A percentile compares a stretch with the other conserved stretches of the same genome.
These are phyloP conservation scores for Metschnikowia reukaufii DNA, from an alignment of 805 yeast species.

Conservation along the genomic window DNA sequence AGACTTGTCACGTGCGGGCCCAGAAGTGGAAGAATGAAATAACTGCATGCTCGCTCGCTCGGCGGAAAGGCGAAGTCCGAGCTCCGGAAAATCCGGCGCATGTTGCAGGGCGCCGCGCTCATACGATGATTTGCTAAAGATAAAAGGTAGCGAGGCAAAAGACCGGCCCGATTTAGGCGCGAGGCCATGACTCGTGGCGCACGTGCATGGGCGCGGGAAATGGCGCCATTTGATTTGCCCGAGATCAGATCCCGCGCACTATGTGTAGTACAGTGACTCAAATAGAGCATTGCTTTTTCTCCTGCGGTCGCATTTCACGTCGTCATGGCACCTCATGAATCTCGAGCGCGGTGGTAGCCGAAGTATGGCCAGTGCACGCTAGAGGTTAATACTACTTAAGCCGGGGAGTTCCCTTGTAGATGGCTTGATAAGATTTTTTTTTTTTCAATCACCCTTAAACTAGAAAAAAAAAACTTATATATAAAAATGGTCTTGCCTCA, in stretches of 20 bases:
- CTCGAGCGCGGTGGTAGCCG: no score
- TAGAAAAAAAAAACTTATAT: neutral
- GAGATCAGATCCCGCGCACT: constrained; percentile 12
- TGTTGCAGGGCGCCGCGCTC: neutral
- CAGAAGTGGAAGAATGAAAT: no score
- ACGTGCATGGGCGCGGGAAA: neutral
- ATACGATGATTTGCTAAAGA: constrained; percentile 15
- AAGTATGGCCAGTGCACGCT: no score
- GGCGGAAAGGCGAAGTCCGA: neutral
- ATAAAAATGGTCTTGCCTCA: constrained; percentile 70
- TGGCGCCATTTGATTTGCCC: constrained; percentile 14
- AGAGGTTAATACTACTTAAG: no score
- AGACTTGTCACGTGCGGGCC: no score
- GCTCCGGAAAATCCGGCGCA: neutral
- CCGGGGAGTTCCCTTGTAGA: no score
- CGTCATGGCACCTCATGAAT: no score
- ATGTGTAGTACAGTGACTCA: constrained; percentile 6
- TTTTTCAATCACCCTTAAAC: neutral
- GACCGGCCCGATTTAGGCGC: constrained; percentile 17
- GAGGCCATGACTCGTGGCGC: constrained; percentile 7
- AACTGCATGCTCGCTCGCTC: no score
- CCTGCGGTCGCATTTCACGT: no score
- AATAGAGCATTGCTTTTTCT: neutral
- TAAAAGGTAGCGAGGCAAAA: constrained; percentile 7
- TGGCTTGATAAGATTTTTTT: no score